These are phyloP conservation scores for Athelia psychrophila DNA, from an alignment of 1,284 basidiomycete species.

Conservation along the genomic window DNA sequence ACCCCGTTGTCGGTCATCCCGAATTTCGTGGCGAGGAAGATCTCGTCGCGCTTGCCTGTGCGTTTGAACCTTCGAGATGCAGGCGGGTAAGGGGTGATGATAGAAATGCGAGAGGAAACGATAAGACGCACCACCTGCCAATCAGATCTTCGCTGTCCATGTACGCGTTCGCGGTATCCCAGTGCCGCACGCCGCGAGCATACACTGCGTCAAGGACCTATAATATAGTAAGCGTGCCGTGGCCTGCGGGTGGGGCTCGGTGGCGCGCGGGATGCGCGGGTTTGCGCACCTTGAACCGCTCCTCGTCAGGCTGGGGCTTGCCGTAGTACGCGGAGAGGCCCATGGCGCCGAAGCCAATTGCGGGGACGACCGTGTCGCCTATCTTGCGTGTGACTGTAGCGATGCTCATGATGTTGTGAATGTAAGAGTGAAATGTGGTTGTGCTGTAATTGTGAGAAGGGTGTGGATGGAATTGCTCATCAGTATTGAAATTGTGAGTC, in stretches of 20 bases:
- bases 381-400: constrained; percentile 20
- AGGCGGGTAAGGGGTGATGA: background rate
- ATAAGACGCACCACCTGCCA: constrained; percentile 22
- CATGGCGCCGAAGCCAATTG: constrained; percentile 27
- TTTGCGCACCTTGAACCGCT: constrained; percentile 21
- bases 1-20: constrained; percentile 16
- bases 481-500: no score
- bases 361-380: constrained; percentile 15
- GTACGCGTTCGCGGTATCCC: constrained; percentile 24
- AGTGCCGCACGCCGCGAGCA: constrained; percentile 20
- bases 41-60: constrained; percentile 34
- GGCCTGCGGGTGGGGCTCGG: background rate
- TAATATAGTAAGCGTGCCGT: constrained; percentile 7
- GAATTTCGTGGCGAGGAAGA: constrained; percentile 48
- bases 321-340: constrained; percentile 22
- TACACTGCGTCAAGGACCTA: constrained; percentile 10
- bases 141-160: constrained; percentile 20
- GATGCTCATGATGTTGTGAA: no score
- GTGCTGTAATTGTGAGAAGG: no score
- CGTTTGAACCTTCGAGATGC: constrained; percentile 27
- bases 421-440: no score
- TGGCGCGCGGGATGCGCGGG: background rate
- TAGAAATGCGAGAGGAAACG: no score
- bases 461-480: no score
- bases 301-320: constrained; percentile 16